phyloP scores from a whole-genome alignment of 1,284 basidiomycete genomes.

The Entoloma clypeatum region DNA sequence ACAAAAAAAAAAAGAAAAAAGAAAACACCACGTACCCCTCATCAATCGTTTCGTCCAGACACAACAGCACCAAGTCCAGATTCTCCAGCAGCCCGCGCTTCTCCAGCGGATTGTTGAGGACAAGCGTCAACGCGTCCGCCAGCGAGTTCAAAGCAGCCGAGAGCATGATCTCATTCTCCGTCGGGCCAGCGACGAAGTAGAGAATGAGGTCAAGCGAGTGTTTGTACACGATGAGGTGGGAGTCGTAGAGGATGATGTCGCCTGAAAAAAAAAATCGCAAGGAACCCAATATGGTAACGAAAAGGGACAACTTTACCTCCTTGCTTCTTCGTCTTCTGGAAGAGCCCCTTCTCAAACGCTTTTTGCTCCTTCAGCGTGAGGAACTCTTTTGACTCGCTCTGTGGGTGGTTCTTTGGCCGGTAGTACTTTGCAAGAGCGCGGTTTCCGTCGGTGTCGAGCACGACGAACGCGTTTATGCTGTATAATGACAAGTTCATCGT shows the following conservation, averaged over 20 bases:
- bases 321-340: constrained; percentile 91
- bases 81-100: constrained; percentile 95
- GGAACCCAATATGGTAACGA: neutral
- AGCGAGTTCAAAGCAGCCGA: constrained; percentile 81
- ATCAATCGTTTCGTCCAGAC: constrained; percentile 96
- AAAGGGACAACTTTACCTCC: constrained; percentile 70
- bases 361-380: constrained; percentile 88
- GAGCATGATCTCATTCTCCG: constrained; percentile 97
- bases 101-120: constrained; percentile 91
- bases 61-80: constrained; percentile 88
- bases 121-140: constrained; percentile 80
- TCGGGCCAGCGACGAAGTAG: constrained; percentile 87
- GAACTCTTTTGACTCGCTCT: constrained; percentile 62
- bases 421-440: constrained; percentile 97
- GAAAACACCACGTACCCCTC: constrained; percentile 96
- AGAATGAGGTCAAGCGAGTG: constrained; percentile 94
- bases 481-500: constrained; percentile 86
- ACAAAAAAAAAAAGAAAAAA: constrained; percentile 10
- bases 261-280: constrained; percentile 43
- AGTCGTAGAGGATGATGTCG: constrained; percentile 93
- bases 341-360: constrained; percentile 92
- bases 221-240: constrained; percentile 90
- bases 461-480: constrained; percentile 81
- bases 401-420: constrained; percentile 65
- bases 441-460: constrained; percentile 93